phyloP scores from a whole-genome alignment of 768 basidiomycete species.

The Hortiboletus campestris region DNA sequence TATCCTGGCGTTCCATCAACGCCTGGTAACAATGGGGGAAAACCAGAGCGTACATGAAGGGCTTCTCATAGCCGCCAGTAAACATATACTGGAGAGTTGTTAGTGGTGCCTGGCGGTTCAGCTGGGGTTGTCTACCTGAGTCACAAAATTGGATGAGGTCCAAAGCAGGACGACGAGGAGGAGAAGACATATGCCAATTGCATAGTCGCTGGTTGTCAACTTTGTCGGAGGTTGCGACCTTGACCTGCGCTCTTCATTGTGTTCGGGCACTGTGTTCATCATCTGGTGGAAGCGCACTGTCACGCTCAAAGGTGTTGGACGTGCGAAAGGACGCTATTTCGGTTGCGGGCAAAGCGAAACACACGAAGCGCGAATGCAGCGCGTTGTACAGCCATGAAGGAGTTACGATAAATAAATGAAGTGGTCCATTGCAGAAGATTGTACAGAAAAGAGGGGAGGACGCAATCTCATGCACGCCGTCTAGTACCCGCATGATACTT shows the following conservation, averaged over 20 bases:
- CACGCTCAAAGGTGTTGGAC: background rate
- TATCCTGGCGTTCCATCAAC: conserved; percentile 44
- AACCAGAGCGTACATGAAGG: conserved; percentile 65
- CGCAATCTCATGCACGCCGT: conserved; percentile 13
- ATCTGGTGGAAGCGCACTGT: conserved; percentile 9
- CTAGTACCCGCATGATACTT: conserved; percentile 58
- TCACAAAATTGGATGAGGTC: conserved; percentile 87
- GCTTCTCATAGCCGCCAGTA: conserved; percentile 79
- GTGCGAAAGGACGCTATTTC: conserved; percentile 5
- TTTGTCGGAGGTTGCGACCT: conserved; percentile 1
- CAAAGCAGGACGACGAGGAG: conserved; percentile 80
- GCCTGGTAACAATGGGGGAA: background rate
- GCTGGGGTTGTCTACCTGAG: conserved; percentile 50
- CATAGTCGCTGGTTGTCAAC: conserved; percentile 36
- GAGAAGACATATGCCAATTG: conserved; percentile 65
- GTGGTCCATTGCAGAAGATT: background rate
- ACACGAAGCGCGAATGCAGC: background rate
- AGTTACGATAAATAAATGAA: background rate
- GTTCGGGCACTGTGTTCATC: conserved; percentile 21
- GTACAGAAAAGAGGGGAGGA: background rate
- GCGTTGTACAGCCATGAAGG: background rate
- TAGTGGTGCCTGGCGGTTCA: background rate
- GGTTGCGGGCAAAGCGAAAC: background rate
- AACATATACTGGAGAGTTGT: conserved; percentile 43
- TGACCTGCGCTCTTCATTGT: conserved; percentile 14